Evolutionary conservation across 305 asterid species (phyloP).

Genomic region (Withania somnifera): DNA sequence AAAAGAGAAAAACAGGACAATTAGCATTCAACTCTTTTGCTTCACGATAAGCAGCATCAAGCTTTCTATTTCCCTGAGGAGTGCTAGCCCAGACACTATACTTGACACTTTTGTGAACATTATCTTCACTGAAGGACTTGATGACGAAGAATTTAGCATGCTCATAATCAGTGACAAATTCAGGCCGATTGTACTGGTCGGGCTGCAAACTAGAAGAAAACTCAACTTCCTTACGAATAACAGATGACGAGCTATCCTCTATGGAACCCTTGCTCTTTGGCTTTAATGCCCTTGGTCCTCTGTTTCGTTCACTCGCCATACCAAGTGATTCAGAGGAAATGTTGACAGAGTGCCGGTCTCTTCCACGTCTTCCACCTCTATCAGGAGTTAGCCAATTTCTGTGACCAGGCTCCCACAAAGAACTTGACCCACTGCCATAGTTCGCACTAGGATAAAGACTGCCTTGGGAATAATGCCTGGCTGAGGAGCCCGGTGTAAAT

Average conservation of each 20-base stretch:
- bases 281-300: constrained; percentile 94
- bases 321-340: constrained; percentile 52
- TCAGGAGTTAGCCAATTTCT: constrained; percentile 44
- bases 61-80: constrained; percentile 84
- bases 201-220: constrained; percentile 41
- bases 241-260: constrained; percentile 55
- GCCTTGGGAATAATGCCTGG: constrained; percentile 44
- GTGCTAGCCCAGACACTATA: constrained; percentile 96
- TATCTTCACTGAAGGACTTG: constrained; percentile 96
- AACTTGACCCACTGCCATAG: constrained; percentile 39
- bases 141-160: constrained; percentile 79
- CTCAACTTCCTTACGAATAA: constrained; percentile 41
- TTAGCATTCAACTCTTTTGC: constrained; percentile 50
- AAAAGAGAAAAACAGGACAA: constrained; percentile 79
- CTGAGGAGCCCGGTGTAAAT: constrained; percentile 42
- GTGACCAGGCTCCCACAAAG: constrained; percentile 34
- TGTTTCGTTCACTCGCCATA: constrained; percentile 61
- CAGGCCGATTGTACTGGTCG: constrained; percentile 54
- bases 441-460: constrained; percentile 46
- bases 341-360: constrained; percentile 50
- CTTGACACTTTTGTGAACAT: constrained; percentile 89
- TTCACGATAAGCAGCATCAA: constrained; percentile 85
- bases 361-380: constrained; percentile 72
- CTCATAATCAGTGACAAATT: constrained; percentile 58
- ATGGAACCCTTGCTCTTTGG: constrained; percentile 46